Conservation (phyloP, 441 rosid species). For the Geranium incanum region DNA sequence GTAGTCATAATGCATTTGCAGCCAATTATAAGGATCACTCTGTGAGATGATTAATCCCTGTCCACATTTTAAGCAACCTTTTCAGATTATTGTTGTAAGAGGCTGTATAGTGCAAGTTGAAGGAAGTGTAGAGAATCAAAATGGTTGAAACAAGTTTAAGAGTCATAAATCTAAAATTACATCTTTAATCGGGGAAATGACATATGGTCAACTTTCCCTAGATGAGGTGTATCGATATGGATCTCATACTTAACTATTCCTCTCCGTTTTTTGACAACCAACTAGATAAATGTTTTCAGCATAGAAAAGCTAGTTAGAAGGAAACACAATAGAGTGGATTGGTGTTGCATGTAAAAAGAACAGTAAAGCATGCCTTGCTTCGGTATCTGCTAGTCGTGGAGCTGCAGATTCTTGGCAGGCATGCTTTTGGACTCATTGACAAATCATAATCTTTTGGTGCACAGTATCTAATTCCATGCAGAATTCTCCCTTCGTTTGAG, state of each 20-base stretch:
- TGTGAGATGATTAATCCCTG: constrained; percentile 1
- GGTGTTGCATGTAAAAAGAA: too few species aligned
- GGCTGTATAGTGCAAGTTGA: not conserved
- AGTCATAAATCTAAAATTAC: not conserved
- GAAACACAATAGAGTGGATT: too few species aligned
- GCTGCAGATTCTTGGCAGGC: not conserved
- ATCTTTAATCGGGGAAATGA: not conserved
- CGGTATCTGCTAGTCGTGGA: too few species aligned
- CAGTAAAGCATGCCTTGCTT: too few species aligned
- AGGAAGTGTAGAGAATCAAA: not conserved
- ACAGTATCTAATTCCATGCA: not conserved
- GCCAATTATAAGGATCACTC: not conserved
- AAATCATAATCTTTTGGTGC: not conserved
- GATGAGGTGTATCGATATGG: not conserved
- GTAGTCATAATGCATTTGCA: not conserved
- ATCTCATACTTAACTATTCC: not conserved
- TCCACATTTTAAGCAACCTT: not conserved
- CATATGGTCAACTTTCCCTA: not conserved
- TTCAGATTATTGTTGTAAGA: not conserved
- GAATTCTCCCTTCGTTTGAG: not conserved
- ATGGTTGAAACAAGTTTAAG: not conserved
- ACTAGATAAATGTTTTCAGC: not conserved
- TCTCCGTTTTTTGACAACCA: not conserved
- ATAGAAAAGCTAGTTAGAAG: not conserved
- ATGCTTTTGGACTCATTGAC: constrained; percentile 2